Evolutionary conservation across 495 filamentous ascomycete species (phyloP).

Genomic region (Aspergillus cavernicola): DNA sequence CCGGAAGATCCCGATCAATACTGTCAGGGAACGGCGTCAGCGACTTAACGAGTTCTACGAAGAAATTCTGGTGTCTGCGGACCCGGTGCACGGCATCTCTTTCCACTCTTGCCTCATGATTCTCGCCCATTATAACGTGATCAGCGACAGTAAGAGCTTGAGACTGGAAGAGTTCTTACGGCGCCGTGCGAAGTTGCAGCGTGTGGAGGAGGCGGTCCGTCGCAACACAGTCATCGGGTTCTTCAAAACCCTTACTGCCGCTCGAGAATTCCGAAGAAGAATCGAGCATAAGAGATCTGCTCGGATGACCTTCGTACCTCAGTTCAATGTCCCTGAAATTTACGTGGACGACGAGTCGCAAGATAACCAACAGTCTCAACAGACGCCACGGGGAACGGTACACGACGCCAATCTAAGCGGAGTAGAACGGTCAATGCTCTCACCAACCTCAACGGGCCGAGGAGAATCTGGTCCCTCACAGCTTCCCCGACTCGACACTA

Average conservation of each 20-base stretch:
- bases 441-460: slow-evolving; percentile 33
- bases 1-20: slow-evolving; percentile 66
- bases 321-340: slow-evolving; percentile 86
- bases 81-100: slow-evolving; percentile 80
- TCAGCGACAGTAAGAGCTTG: slow-evolving; percentile 94
- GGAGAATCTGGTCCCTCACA: slow-evolving; percentile 28
- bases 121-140: slow-evolving; percentile 97
- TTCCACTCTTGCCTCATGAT: slow-evolving; percentile 97
- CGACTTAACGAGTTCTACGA: slow-evolving; percentile 92
- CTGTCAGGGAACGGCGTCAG: slow-evolving; percentile 67
- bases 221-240: slow-evolving; percentile 87
- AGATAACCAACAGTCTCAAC: slow-evolving; percentile 24
- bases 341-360: slow-evolving; percentile 70
- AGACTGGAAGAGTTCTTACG: slow-evolving; percentile 92
- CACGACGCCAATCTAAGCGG: background rate
- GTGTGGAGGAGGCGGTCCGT: slow-evolving; percentile 93
- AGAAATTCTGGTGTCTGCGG: slow-evolving; percentile 90
- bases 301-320: slow-evolving; percentile 72
- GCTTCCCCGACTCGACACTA: slow-evolving; percentile 43
- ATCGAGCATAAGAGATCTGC: slow-evolving; percentile 63
- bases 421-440: slow-evolving; percentile 28
- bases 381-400: slow-evolving; percentile 14
- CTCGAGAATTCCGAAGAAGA: slow-evolving; percentile 71
- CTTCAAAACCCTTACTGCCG: slow-evolving; percentile 93
- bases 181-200: slow-evolving; percentile 82